phyloP scores from a whole-genome alignment of 1,139 yeast genomes.

The Diutina ranongensis region DNA sequence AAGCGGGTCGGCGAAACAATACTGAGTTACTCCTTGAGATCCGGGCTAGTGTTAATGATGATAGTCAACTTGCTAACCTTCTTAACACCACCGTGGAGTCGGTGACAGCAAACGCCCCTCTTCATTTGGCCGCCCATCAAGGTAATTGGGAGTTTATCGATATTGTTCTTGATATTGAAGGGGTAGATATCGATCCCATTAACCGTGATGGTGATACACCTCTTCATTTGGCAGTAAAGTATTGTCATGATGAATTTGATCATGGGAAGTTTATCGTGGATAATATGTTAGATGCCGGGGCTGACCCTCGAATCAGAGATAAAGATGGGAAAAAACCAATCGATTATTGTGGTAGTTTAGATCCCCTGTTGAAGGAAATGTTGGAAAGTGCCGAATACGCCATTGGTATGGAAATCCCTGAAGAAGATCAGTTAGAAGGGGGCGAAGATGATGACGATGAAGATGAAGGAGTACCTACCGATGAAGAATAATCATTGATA shows the following conservation, averaged over 20 bases:
- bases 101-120: constrained; percentile 63
- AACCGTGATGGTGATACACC: constrained; percentile 83
- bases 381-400: constrained; percentile 83
- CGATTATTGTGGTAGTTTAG: constrained; percentile 45
- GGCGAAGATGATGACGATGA: constrained; percentile 15
- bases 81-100: constrained; percentile 68
- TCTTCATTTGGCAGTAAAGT: constrained; percentile 73
- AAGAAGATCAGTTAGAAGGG: constrained; percentile 15
- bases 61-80: constrained; percentile 39
- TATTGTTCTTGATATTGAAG: constrained; percentile 71
- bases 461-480: not conserved
- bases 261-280: constrained; percentile 75
- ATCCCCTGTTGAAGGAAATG: constrained; percentile 37
- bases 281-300: constrained; percentile 83
- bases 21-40: constrained; percentile 57
- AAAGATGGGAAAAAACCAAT: constrained; percentile 55
- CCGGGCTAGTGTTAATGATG: constrained; percentile 34
- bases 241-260: constrained; percentile 68
- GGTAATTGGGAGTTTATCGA: constrained; percentile 89
- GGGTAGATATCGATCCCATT: constrained; percentile 78
- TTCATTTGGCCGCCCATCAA: constrained; percentile 70
- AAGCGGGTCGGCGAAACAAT: constrained; percentile 83
- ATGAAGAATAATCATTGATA: constrained; percentile 9
- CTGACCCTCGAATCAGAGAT: constrained; percentile 53
- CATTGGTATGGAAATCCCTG: constrained; percentile 11